Evolutionary conservation across 306 rosid genomes (phyloP), one percentile per base, ranked within the genome.

Genomic region (Cicer yamashitae): DNA sequence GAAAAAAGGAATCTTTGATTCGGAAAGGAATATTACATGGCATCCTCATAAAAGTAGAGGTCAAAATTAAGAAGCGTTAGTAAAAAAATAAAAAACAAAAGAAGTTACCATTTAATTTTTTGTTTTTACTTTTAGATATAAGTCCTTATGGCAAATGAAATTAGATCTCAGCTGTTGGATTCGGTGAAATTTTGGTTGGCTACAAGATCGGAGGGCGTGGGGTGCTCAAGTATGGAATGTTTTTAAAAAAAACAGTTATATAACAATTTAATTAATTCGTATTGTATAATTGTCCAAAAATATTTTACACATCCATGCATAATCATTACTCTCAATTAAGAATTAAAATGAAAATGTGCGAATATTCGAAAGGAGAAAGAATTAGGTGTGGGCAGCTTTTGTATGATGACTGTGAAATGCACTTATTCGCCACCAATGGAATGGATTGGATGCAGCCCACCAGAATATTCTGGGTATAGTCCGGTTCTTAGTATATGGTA

Each of bases 21-120:
- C 81, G 58, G 53, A 58, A 82, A 34, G 77, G 90, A 90, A 88
- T 90, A 89, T 86, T 84, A 85, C 85, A 0, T 54, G 39, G 25
- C 53, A 64, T 66, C 54, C 52, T 10, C 48, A 43, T 4, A 8
- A 10, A 10, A 64, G 14, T 63, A 50, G 74, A 75, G 58, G 71
- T 53, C 51, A 52, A 15, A 52, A 14, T 51, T 51, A 71, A n/a
- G 37, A 10, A 5, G 8, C 44, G 13, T 10, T 12, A 0, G 44
- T 30, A 30, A 30, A 30, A 30, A 20, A n/a, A n/a, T n/a, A 20
- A 25, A 1, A 18, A 18, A 18, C 1, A 18, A 25, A 2, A 9
- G 8, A 63, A 63, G n/a, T 40, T 63, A 63, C 12, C 14, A 10
- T 46, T 68, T 22, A 47, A 22, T 15, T 11, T 5, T 41, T 39